phyloP scores from a whole-genome alignment of 2,329 filamentous ascomycete species.

The Claviceps humidiphila region DNA sequence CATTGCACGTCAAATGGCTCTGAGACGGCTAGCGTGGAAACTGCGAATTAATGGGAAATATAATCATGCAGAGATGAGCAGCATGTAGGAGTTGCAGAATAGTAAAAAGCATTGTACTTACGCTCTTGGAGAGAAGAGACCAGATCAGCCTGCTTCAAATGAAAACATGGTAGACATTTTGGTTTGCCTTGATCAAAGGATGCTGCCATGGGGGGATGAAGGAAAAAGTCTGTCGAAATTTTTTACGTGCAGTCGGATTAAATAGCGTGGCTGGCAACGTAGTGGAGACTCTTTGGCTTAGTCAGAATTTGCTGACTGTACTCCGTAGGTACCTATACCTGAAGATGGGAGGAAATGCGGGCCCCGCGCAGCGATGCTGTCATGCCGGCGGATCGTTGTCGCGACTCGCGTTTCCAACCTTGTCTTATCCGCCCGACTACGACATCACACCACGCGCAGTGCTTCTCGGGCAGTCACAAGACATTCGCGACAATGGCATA shows the following conservation, averaged over 20 bases:
- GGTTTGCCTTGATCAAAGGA: not conserved
- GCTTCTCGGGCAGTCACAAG: no score
- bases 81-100: not conserved
- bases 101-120: not conserved
- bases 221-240: not conserved
- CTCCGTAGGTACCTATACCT: no score
- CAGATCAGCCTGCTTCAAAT: no score
- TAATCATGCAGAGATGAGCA: constrained; percentile 2
- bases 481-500: no score
- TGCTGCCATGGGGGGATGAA: not conserved
- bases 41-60: constrained; percentile 5
- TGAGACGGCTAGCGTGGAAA: constrained; percentile 5
- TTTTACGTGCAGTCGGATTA: not conserved
- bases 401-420: no score
- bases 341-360: no score
- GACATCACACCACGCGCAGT: no score
- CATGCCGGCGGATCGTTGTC: no score
- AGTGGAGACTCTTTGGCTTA: not conserved
- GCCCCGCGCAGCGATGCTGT: no score
- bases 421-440: no score
- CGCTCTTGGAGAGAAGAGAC: not conserved
- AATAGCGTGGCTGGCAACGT: not conserved
- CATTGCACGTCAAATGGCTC: constrained; percentile 5
- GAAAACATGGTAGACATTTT: not conserved
- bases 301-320: not conserved